A percentile compares a stretch with the other conserved stretches of the same genome.
Evolutionary conservation across 2,329 filamentous ascomycete genomes (phyloP).

Genomic region (Ilyonectria robusta): DNA sequence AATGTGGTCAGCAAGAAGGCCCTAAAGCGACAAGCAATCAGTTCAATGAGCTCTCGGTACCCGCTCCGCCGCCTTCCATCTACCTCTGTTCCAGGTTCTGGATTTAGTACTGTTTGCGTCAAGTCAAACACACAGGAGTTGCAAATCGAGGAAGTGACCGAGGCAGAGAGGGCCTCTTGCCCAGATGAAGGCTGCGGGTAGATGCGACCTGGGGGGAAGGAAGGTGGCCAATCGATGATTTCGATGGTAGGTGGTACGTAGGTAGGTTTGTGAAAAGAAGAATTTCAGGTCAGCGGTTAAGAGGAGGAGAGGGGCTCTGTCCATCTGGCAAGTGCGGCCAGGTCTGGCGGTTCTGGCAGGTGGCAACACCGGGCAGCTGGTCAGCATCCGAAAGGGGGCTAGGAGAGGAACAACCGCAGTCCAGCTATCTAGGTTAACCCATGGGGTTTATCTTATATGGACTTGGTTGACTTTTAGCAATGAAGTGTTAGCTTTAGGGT

Average conservation of each 20-base stretch:
- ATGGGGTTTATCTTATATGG: not conserved
- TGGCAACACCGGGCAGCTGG: slow-evolving; percentile 7
- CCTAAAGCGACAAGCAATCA: not conserved
- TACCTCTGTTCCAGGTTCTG: not conserved
- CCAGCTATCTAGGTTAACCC: not conserved
- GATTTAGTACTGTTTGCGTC: not conserved
- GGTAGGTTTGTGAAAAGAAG: not conserved
- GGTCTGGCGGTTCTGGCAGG: slow-evolving; percentile 3
- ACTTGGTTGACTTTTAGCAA: not conserved
- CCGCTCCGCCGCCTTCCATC: not conserved
- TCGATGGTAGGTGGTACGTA: not conserved
- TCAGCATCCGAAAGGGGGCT: not conserved
- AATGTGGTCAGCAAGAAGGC: not conserved
- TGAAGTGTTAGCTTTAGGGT: not conserved
- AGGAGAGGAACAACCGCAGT: not conserved
- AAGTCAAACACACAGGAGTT: no score
- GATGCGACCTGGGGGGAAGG: not conserved
- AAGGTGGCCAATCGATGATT: not conserved
- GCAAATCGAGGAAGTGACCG: no score
- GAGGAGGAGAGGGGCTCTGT: not conserved
- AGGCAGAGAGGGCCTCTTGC: not conserved
- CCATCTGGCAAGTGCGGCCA: slow-evolving; percentile 1
- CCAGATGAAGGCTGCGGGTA: not conserved
- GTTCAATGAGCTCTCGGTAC: not conserved
- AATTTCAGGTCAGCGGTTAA: not conserved